These are phyloP conservation scores for Corymbia maculata DNA, from an alignment of 345 rosid genomes.

Conservation along the genomic window DNA sequence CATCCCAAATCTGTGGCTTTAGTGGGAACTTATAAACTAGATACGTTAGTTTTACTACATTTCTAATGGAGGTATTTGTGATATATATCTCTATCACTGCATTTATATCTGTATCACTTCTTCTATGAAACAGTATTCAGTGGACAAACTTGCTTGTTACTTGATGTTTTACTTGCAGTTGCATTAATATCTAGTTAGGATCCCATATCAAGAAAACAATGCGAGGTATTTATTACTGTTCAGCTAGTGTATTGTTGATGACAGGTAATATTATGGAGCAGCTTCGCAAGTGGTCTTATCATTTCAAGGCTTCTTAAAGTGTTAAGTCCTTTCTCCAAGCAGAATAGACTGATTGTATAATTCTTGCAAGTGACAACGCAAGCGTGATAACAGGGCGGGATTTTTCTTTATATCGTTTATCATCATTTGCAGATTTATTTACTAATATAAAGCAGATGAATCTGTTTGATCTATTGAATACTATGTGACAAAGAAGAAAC, in stretches of 20 bases:
- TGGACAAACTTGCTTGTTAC: neutral
- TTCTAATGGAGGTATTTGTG: no score
- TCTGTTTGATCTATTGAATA: no score
- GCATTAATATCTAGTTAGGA: neutral
- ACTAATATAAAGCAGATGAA: neutral
- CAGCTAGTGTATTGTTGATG: neutral
- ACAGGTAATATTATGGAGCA: neutral
- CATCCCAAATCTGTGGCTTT: slow-evolving; percentile 76
- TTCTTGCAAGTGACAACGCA: neutral
- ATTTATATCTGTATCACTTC: neutral
- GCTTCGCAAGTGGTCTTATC: neutral
- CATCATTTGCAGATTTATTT: neutral
- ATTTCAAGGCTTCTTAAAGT: neutral
- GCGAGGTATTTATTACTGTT: neutral
- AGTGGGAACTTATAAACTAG: slow-evolving; percentile 68
- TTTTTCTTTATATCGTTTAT: neutral
- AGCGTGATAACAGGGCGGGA: neutral
- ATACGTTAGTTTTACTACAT: no score
- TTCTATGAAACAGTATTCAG: neutral
- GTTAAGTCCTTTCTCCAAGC: neutral
- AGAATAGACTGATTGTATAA: neutral
- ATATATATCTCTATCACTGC: no score
- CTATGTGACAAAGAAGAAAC: no score
- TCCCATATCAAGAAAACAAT: neutral
- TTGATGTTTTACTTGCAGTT: neutral